Evolutionary conservation across 805 yeast genomes (phyloP).

Genomic region (Limtongia smithiae): DNA sequence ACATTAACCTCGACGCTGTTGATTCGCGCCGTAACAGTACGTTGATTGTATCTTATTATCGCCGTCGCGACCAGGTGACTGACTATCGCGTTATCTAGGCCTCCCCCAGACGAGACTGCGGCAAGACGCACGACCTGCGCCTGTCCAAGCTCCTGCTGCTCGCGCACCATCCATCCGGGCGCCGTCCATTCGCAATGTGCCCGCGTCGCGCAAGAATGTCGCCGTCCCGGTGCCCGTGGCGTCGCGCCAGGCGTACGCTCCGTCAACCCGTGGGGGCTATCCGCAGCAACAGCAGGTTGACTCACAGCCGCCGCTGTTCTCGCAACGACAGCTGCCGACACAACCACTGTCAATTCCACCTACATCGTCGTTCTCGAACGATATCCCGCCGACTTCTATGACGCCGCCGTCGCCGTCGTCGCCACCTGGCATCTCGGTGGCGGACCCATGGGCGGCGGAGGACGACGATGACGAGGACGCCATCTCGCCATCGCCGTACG

Average conservation of each 20-base stretch:
- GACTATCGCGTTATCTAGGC: not conserved
- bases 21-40: conserved; percentile 27
- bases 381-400: conserved; percentile 18
- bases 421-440: conserved; percentile 19
- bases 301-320: no score
- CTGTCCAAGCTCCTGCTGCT: not conserved
- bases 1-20: conserved; percentile 34
- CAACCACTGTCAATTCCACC: conserved; percentile 10
- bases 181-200: not conserved
- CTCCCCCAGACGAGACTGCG: conserved; percentile 16
- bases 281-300: not conserved
- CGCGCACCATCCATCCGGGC: not conserved
- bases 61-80: not conserved
- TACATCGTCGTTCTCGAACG: not conserved
- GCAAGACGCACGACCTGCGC: conserved; percentile 2
- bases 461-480: conserved; percentile 11
- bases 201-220: not conserved
- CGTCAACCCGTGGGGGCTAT: conserved; percentile 4
- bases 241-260: conserved; percentile 3
- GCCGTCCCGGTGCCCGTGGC: not conserved
- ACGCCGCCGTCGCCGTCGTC: conserved; percentile 29
- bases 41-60: not conserved
- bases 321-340: not conserved
- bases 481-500: conserved; percentile 5
- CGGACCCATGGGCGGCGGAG: conserved; percentile 25